Evolutionary conservation across 495 filamentous ascomycete genomes (phyloP), one percentile per base, ranked within the genome.

Genomic region (Podospora anserina): DNA sequence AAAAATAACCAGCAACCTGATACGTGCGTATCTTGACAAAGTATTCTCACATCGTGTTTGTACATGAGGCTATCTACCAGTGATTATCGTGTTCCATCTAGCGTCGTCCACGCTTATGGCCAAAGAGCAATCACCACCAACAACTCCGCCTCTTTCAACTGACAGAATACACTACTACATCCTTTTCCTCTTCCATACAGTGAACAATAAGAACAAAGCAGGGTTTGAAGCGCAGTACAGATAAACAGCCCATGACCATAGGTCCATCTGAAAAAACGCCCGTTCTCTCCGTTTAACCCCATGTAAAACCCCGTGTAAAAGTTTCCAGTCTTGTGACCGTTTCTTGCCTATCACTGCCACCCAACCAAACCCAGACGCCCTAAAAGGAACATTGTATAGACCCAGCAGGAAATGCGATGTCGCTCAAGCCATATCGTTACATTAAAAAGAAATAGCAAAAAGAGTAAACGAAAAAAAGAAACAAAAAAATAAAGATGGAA

Each of bases 321-420:
- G 39, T 49, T 49, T 11, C 39, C 39, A 49, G 39, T 49, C 39
- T 49, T 49, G 39, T 49, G 39, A 49, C 39, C 39, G 2, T 16
- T 2, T 49, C 39, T 49, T 49, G 39, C 39, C 9, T 32, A 16
- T 49, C 39, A 18, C 15, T 54, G 63, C 63, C 53, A 64, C 20
- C 63, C 63, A 44, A 26, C 28, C 28, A 64, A 64, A 5, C n/a
- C 19, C 62, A 56, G 28, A 65, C 63, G 27, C 63, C 63, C 39
- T 13, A 11, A 32, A 2, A 5, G 13, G 2, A 49, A 49, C 39
- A 49, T 11, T 49, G 39, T 49, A 49, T 49, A 49, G 9, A 49
- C 39, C 39, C 7, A 49, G 13, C 39, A 49, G 2, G 39, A 49
- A 49, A 49, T 49, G 39, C 9, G 5, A 49, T 49, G 39, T 49